Evolutionary conservation across 306 rosid species (phyloP).

Genomic region (Oxytropis ochrocephala): DNA sequence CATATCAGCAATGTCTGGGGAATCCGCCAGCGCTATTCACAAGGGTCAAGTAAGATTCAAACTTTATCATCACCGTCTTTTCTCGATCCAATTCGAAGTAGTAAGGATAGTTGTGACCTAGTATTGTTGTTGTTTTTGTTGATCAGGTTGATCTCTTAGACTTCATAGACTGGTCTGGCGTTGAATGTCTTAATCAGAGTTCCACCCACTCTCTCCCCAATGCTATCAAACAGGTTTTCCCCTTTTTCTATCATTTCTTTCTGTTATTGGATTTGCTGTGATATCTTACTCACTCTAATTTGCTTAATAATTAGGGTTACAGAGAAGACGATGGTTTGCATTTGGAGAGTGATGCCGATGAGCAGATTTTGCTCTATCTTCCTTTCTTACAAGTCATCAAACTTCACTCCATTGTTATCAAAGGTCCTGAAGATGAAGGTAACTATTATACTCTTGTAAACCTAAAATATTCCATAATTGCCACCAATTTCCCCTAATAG

Average conservation of each 20-base stretch:
- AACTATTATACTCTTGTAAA: no score
- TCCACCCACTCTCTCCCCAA: constrained; percentile 61
- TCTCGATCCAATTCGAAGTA: not conserved
- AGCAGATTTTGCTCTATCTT: constrained; percentile 85
- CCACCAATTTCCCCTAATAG: not conserved
- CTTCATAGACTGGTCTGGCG: constrained; percentile 87
- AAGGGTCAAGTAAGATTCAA: constrained; percentile 64
- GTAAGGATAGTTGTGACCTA: not conserved
- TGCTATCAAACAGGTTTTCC: constrained; percentile 56
- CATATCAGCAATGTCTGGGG: constrained; percentile 65
- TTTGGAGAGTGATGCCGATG: constrained; percentile 97
- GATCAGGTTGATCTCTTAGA: constrained; percentile 86
- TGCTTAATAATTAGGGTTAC: constrained; percentile 50
- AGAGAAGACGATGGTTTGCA: constrained; percentile 90
- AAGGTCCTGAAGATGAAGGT: constrained; percentile 94
- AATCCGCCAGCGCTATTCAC: constrained; percentile 69
- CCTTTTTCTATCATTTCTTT: not conserved
- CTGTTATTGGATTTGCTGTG: not conserved
- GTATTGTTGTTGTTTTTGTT: not conserved
- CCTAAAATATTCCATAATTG: not conserved
- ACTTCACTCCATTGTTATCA: constrained; percentile 60
- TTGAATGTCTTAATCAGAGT: constrained; percentile 93
- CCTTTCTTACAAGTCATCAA: constrained; percentile 88
- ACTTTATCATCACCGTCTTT: not conserved
- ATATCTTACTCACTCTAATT: not conserved